Evolutionary conservation across 139 green algal genomes (phyloP), one percentile per base, ranked within the genome.

Genomic region (Micromonas commoda): DNA sequence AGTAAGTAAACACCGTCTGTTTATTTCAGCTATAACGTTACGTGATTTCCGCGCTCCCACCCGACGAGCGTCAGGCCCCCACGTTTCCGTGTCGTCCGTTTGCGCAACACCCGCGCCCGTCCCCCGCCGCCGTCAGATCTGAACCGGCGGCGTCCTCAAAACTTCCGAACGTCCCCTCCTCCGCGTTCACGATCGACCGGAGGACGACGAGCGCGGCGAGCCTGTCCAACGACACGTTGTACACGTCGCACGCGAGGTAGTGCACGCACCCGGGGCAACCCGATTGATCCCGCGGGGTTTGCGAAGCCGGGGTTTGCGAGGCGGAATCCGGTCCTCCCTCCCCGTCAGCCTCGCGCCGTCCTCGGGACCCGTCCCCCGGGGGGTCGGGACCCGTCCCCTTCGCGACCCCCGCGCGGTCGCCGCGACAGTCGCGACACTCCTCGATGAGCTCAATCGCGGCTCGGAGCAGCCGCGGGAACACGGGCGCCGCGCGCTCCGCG

Each of bases 261-360:
- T 98, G 93, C n/a, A 94, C 82, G 83, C 93, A 98, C 24, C 61
- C 53, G 4, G 93, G 93, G 82, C 93, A 98, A 76, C 93, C 93
- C 23, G 66, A 80, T 13, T 63, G 64, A 9, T 81, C 76, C 0
- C n/a, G n/a, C n/a, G n/a, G n/a, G n/a, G n/a, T n/a, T n/a, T n/a
- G n/a, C n/a, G n/a, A n/a, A n/a, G n/a, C n/a, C n/a, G n/a, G n/a
- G n/a, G n/a, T n/a, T n/a, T n/a, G n/a, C n/a, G n/a, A n/a, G n/a
- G n/a, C n/a, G n/a, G n/a, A n/a, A n/a, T n/a, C n/a, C n/a, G n/a
- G n/a, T n/a, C n/a, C n/a, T n/a, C n/a, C n/a, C n/a, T n/a, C n/a
- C n/a, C n/a, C n/a, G n/a, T n/a, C n/a, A n/a, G n/a, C n/a, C n/a
- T n/a, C n/a, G n/a, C n/a, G n/a, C n/a, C n/a, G n/a, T n/a, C n/a